A percentile compares a stretch with the other conserved stretches of the same genome.
Conservation (phyloP, 345 rosid species). For the Euphorbia peplus region DNA sequence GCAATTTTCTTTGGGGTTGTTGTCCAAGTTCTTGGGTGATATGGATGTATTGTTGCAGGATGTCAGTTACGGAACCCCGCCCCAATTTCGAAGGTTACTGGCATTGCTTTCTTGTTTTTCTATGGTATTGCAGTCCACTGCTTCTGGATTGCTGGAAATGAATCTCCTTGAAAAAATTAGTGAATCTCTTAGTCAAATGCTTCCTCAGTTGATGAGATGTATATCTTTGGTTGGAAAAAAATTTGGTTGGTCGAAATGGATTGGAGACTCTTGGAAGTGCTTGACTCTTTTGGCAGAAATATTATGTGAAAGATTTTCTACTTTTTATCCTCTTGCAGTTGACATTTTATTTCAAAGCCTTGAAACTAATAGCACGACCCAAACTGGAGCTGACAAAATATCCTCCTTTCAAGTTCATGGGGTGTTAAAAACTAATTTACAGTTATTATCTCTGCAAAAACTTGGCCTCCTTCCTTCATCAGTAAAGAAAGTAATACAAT, state of each 20-base stretch:
- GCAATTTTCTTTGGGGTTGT: slow-evolving; percentile 75
- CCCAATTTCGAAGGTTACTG: slow-evolving; percentile 74
- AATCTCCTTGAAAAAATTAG: slow-evolving; percentile 74
- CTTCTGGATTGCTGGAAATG: slow-evolving; percentile 86
- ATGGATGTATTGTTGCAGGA: slow-evolving; percentile 86
- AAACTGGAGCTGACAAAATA: slow-evolving; percentile 50
- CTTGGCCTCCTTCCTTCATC: slow-evolving; percentile 66
- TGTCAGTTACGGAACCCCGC: slow-evolving; percentile 59
- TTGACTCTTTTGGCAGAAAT: slow-evolving; percentile 94
- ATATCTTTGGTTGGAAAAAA: slow-evolving; percentile 68
- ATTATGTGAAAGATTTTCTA: slow-evolving; percentile 66
- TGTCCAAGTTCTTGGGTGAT: slow-evolving; percentile 77
- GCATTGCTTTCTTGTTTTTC: slow-evolving; percentile 91
- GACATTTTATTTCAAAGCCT: slow-evolving; percentile 74
- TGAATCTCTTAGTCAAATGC: slow-evolving; percentile 64
- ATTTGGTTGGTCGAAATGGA: slow-evolving; percentile 93
- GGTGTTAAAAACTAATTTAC: slow-evolving; percentile 84
- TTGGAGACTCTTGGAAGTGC: slow-evolving; percentile 77
- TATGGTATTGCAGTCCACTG: slow-evolving; percentile 80
- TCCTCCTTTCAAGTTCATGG: slow-evolving; percentile 74
- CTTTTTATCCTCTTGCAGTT: slow-evolving; percentile 56
- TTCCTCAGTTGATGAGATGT: slow-evolving; percentile 73
- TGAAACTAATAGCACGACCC: slow-evolving; percentile 36
- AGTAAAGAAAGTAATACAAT: slow-evolving; percentile 59
- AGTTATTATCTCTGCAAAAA: slow-evolving; percentile 82